These are phyloP conservation scores for Baorangia bicolor DNA, from an alignment of 768 basidiomycete species.

Conservation along the genomic window DNA sequence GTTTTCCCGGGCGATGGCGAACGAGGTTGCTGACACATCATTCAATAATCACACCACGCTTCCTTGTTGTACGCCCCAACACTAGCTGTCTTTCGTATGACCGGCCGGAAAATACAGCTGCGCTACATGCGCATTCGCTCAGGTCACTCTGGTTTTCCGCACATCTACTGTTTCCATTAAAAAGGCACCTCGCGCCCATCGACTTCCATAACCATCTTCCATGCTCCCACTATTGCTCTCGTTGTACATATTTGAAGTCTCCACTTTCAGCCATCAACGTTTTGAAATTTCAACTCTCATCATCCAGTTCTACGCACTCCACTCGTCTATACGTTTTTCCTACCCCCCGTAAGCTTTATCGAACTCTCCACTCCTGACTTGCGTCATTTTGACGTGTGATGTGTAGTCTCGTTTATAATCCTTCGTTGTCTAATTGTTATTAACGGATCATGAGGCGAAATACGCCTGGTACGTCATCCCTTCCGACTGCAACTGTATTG, in stretches of 20 bases:
- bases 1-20: neutral
- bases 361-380: neutral
- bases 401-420: neutral
- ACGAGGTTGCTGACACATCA: neutral
- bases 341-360: neutral
- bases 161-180: neutral
- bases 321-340: neutral
- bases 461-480: conserved; percentile 9
- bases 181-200: neutral
- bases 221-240: neutral
- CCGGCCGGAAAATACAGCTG: neutral
- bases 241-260: conserved; percentile 6
- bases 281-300: too few species aligned
- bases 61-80: neutral
- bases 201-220: neutral
- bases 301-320: neutral
- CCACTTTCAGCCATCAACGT: neutral
- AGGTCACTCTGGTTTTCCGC: neutral
- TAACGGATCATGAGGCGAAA: neutral
- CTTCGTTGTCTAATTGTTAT: neutral
- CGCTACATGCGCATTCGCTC: neutral
- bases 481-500: neutral
- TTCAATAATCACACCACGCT: neutral
- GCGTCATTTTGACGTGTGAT: neutral
- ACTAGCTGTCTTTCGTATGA: neutral